These are phyloP conservation scores for Zoysia matrella DNA, from an alignment of 202 grass and related monocot genomes.

Conservation along the genomic window DNA sequence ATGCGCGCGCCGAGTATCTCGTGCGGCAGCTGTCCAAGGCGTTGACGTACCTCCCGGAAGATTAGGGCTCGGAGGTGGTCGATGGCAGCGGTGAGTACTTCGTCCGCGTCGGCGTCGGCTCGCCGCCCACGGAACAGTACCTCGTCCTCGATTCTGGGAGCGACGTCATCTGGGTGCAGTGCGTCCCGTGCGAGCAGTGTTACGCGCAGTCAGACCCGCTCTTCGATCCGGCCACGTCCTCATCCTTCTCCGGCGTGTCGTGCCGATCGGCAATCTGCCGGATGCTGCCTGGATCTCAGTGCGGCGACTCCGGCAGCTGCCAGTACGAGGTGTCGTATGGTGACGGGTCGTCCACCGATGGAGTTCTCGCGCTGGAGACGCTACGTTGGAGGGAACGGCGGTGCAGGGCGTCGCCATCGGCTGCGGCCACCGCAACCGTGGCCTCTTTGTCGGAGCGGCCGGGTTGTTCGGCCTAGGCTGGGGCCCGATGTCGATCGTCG, in stretches of 20 bases:
- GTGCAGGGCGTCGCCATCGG: conserved; percentile 78
- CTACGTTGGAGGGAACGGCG: conserved; percentile 55
- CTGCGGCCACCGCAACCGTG: conserved; percentile 85
- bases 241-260: conserved; percentile 65
- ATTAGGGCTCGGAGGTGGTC: conserved; percentile 71
- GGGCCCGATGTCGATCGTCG: conserved; percentile 88
- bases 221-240: conserved; percentile 75
- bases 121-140: conserved; percentile 75
- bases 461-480: conserved; percentile 84
- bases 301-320: conserved; percentile 45
- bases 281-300: conserved; percentile 23
- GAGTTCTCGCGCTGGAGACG: conserved; percentile 78
- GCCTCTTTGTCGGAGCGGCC: conserved; percentile 71
- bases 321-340: conserved; percentile 73
- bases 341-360: conserved; percentile 82
- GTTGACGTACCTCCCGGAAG: conserved; percentile 32
- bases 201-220: conserved; percentile 86
- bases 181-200: conserved; percentile 72
- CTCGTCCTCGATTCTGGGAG: conserved; percentile 89
- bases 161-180: conserved; percentile 97
- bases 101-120: conserved; percentile 76
- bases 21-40: conserved; percentile 45
- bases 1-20: conserved; percentile 36
- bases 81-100: conserved; percentile 94
- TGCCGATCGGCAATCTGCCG: conserved; percentile 69